Conservation (phyloP, 2,329 filamentous ascomycete genomes). For the Lojkania enalia region DNA sequence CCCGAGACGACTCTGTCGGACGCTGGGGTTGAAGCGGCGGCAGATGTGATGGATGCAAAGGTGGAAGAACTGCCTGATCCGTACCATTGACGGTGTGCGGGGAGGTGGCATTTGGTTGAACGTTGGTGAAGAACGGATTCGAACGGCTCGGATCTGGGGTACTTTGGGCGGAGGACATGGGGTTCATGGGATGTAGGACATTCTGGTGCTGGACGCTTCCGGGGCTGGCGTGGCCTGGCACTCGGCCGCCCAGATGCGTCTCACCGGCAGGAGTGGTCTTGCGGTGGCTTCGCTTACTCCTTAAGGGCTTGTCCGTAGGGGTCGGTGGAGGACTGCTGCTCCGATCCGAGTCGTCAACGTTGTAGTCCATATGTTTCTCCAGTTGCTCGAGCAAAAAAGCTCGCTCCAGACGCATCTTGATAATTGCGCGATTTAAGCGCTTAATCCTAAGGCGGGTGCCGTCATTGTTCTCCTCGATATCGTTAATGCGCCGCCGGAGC, state of each 20-base stretch:
- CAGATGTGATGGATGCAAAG: constrained; percentile 26
- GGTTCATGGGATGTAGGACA: constrained; percentile 29
- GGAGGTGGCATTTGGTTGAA: constrained; percentile 28
- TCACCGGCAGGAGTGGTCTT: constrained; percentile 38
- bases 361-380: constrained; percentile 52
- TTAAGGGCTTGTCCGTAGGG: constrained; percentile 76
- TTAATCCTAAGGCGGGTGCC: constrained; percentile 76
- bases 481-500: constrained; percentile 85
- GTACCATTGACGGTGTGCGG: constrained; percentile 39
- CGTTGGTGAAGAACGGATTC: constrained; percentile 35
- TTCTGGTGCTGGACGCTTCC: constrained; percentile 20
- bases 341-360: constrained; percentile 67
- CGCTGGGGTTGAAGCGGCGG: constrained; percentile 31
- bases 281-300: constrained; percentile 72
- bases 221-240: constrained; percentile 16
- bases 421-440: constrained; percentile 80
- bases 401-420: constrained; percentile 87
- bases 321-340: constrained; percentile 80
- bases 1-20: constrained; percentile 19
- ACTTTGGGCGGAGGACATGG: constrained; percentile 43
- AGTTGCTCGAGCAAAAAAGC: constrained; percentile 60
- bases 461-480: constrained; percentile 91
- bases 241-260: constrained; percentile 10
- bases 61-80: constrained; percentile 22
- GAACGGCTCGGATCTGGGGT: constrained; percentile 42